Evolutionary conservation across 352 stramenopile genomes (phyloP).

Genomic region (Globisporangium cystogenes): DNA sequence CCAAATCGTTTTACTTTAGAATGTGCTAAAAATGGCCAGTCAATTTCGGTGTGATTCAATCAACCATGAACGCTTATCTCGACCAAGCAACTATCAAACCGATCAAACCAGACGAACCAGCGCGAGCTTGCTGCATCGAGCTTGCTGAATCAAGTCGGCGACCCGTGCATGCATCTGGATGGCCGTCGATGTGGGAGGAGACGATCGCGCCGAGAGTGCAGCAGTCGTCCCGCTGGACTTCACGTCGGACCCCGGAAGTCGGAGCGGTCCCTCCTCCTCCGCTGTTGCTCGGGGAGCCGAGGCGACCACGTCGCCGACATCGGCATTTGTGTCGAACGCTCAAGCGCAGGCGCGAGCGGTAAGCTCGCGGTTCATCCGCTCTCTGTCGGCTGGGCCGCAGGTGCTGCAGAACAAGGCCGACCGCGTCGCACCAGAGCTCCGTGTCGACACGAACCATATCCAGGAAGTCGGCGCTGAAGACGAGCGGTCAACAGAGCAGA

Average conservation of each 20-base stretch:
- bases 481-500: neutral
- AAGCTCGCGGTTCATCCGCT: neutral
- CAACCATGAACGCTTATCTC: too few species aligned
- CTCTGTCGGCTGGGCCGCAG: neutral
- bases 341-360: neutral
- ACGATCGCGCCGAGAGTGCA: neutral
- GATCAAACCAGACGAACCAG: too few species aligned
- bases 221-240: neutral
- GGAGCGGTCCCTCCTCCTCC: neutral
- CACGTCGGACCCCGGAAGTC: neutral
- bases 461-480: neutral
- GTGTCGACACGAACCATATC: neutral
- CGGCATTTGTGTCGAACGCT: neutral
- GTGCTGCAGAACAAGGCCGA: conserved; percentile 6
- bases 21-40: too few species aligned
- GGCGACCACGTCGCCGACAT: neutral
- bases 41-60: too few species aligned
- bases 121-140: too few species aligned
- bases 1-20: too few species aligned
- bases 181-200: too few species aligned
- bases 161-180: too few species aligned
- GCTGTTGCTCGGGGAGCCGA: neutral
- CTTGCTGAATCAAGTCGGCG: too few species aligned
- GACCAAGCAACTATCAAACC: too few species aligned
- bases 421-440: conserved; percentile 5